These are phyloP conservation scores for Mycena latifolia DNA, from an alignment of 768 basidiomycete genomes.

Conservation along the genomic window DNA sequence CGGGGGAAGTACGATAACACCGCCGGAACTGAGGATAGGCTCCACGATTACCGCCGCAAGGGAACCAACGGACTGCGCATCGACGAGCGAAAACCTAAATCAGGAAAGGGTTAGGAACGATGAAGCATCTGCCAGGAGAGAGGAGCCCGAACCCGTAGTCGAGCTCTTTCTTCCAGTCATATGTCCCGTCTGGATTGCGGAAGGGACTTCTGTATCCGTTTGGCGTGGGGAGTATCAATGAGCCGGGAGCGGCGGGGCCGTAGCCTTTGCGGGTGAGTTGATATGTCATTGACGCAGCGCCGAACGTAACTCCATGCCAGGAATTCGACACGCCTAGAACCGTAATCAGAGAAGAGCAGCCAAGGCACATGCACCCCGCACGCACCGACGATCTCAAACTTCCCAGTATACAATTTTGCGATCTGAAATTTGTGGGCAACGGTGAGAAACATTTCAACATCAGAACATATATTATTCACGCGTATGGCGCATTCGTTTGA, in stretches of 20 bases:
- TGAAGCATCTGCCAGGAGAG: too few species aligned
- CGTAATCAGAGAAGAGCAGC: background rate
- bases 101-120: too few species aligned
- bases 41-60: slow-evolving; percentile 40
- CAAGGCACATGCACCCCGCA: too few species aligned
- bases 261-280: slow-evolving; percentile 38
- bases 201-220: slow-evolving; percentile 39
- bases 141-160: slow-evolving; percentile 36
- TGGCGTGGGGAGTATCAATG: slow-evolving; percentile 37
- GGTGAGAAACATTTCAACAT: background rate
- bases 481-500: slow-evolving; percentile 38
- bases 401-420: slow-evolving; percentile 38
- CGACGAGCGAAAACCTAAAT: slow-evolving; percentile 29
- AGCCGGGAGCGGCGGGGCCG: slow-evolving; percentile 37
- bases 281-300: slow-evolving; percentile 40
- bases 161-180: slow-evolving; percentile 39
- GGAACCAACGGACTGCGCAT: slow-evolving; percentile 36
- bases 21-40: slow-evolving; percentile 39
- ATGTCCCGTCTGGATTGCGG: slow-evolving; percentile 37
- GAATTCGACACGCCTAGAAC: slow-evolving; percentile 36
- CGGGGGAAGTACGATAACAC: slow-evolving; percentile 39
- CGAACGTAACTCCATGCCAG: slow-evolving; percentile 39
- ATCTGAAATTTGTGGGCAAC: slow-evolving; percentile 19
- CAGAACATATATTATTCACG: slow-evolving; percentile 8
- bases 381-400: slow-evolving; percentile 40